Conservation (phyloP, 192 early-diverging fungal genomes). For the Rhizophagus clarus region DNA sequence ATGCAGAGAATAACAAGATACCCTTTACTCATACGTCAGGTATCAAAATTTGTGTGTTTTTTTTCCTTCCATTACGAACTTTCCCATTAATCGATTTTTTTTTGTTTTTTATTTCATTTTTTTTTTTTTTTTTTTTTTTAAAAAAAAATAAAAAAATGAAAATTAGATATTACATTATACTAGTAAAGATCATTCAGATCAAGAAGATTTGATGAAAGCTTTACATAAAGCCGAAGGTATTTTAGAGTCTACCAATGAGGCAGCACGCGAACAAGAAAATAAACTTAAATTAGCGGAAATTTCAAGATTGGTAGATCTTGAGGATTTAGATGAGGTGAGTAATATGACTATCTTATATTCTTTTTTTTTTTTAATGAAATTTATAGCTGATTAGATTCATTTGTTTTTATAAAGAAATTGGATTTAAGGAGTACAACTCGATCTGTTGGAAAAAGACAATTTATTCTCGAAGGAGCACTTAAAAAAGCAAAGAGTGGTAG, state of each 20-base stretch:
- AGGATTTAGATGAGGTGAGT: constrained; percentile 48
- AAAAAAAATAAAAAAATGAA: too few species aligned
- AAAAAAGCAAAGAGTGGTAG: constrained; percentile 78
- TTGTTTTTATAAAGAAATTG: constrained; percentile 44
- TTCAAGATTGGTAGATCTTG: constrained; percentile 59
- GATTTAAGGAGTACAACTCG: constrained; percentile 61
- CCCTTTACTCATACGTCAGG: constrained; percentile 81
- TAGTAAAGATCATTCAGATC: constrained; percentile 75
- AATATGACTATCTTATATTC: neutral
- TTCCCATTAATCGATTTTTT: neutral
- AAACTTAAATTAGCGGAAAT: constrained; percentile 61
- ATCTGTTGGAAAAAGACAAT: constrained; percentile 57
- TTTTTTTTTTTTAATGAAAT: neutral
- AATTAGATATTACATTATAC: constrained; percentile 82
- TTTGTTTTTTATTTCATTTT: neutral
- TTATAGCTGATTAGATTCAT: neutral
- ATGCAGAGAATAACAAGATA: constrained; percentile 96
- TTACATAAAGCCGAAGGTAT: constrained; percentile 66
- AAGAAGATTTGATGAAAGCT: constrained; percentile 63
- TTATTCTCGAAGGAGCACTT: constrained; percentile 71
- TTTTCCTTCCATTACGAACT: neutral
- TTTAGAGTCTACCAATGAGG: constrained; percentile 83
- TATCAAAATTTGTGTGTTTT: constrained; percentile 29
- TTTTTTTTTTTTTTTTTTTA: too few species aligned
- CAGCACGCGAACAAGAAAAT: constrained; percentile 66